Evolutionary conservation across 1,139 yeast species (phyloP).

Genomic region (Ogataea hybrid): DNA sequence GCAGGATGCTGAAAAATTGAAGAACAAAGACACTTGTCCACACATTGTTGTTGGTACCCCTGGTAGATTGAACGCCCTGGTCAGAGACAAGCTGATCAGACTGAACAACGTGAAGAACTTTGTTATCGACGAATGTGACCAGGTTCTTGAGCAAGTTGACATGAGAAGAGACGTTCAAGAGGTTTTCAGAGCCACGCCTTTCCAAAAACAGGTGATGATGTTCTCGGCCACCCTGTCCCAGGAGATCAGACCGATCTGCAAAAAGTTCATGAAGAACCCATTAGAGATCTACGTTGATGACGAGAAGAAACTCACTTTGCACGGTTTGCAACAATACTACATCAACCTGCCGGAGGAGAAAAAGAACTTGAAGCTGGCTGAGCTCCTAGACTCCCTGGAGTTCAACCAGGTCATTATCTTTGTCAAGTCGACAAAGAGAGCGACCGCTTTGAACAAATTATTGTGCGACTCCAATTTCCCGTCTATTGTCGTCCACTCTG

Average conservation of each 20-base stretch:
- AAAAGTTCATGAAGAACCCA: slow-evolving; percentile 97
- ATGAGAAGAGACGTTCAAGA: slow-evolving; percentile 99
- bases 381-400: slow-evolving; percentile 88
- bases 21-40: slow-evolving; percentile 93
- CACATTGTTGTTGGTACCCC: slow-evolving; percentile 98
- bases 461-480: slow-evolving; percentile 96
- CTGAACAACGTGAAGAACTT: slow-evolving; percentile 89
- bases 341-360: slow-evolving; percentile 86
- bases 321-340: slow-evolving; percentile 97
- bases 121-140: slow-evolving; percentile 98
- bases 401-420: slow-evolving; percentile 98
- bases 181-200: slow-evolving; percentile 96
- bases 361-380: slow-evolving; percentile 91
- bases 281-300: slow-evolving; percentile 97
- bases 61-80: slow-evolving; percentile 93
- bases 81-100: slow-evolving; percentile 86
- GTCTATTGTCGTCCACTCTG: slow-evolving; percentile 94
- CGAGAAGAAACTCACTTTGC: slow-evolving; percentile 95
- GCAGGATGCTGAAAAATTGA: slow-evolving; percentile 83
- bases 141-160: slow-evolving; percentile 81
- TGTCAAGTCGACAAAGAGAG: slow-evolving; percentile 90
- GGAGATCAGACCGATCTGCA: slow-evolving; percentile 96
- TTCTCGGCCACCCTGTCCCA: slow-evolving; percentile 94
- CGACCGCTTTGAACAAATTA: slow-evolving; percentile 85
- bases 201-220: slow-evolving; percentile 99